Conservation (phyloP, 352 stramenopile species). For the Phytophthora pseudosyringae region DNA sequence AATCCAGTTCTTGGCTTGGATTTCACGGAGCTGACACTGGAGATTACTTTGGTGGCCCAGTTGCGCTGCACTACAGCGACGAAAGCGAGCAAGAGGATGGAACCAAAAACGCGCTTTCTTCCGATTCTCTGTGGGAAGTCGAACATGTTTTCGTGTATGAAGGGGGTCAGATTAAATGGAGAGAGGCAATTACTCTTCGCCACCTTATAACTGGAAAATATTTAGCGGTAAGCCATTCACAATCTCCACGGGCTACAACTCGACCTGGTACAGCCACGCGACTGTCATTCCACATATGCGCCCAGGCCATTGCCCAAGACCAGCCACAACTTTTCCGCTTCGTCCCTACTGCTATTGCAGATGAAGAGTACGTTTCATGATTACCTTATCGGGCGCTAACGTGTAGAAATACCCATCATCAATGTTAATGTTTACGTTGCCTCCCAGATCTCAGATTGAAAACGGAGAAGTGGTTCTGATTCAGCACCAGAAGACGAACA, state of each 20-base stretch:
- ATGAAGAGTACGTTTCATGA: constrained; percentile 51
- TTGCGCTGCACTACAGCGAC: constrained; percentile 57
- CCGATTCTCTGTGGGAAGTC: constrained; percentile 71
- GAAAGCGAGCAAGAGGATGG: constrained; percentile 49
- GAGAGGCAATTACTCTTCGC: constrained; percentile 52
- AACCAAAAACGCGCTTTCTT: constrained; percentile 36
- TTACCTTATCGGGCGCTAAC: background rate
- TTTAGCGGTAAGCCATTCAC: constrained; percentile 46
- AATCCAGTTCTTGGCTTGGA: constrained; percentile 70
- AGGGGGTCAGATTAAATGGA: constrained; percentile 65
- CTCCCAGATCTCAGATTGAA: constrained; percentile 48
- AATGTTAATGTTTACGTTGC: background rate
- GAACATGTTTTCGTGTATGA: constrained; percentile 56
- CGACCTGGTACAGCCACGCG: constrained; percentile 11
- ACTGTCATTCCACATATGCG: constrained; percentile 33
- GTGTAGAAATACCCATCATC: background rate
- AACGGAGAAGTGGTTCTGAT: constrained; percentile 64
- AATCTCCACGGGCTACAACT: constrained; percentile 27
- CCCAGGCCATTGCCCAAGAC: constrained; percentile 44
- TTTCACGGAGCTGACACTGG: constrained; percentile 24
- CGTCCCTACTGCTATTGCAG: constrained; percentile 58
- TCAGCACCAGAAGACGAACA: constrained; percentile 53
- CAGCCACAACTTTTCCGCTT: constrained; percentile 62
- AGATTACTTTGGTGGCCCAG: constrained; percentile 13
- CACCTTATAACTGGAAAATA: constrained; percentile 69